Evolutionary conservation across 495 filamentous ascomycete species (phyloP), one percentile per base, ranked within the genome.

Genomic region (Penicillium atrosanguineum): DNA sequence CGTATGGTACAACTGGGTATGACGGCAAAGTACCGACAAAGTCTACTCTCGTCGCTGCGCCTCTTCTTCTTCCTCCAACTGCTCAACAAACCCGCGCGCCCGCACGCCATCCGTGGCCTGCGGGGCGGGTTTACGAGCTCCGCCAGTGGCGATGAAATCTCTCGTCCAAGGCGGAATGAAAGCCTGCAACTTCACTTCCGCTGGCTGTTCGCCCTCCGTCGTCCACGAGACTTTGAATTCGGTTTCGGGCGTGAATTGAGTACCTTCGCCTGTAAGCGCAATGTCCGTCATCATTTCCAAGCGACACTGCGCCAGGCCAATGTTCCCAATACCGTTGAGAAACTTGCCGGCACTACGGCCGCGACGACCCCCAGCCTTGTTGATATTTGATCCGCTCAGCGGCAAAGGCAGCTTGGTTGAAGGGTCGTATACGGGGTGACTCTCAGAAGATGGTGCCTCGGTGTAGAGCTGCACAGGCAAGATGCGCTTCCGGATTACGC

Each of bases 401-500:
- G 76, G 72, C 11, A 70, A 16, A 14, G 47, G 1, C 21, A 73
- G 19, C 16, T 57, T 49, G 0, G 68, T 65, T 5, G 73, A 70
- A 3, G 72, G 69, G 31, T 80, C 68, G 59, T 89, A 91, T 20
- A 64, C 69, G 20, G 89, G 68, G 14, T 44, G 51, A 21, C 74
- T 69, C 9, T 77, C 72, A 15, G 54, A 44, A 31, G 55, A 55
- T 42, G 84, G 51, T 18, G 67, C 61, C 36, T 64, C 49, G 1
- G 67, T 62, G 63, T 95, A 95, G n/a, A 96, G 52, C 67, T 86
- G 75, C 5, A 91, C 84, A 0, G 94, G 94, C 29, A 98, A 61
- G n/a, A 97, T 82, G 3, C 94, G 76, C 76, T 96, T 96, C 61
- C 94, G 77, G 41, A 97, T 90, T 9, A 98, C 89, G 34, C 94